These are phyloP conservation scores for Komagataella pseudopastoris DNA, from an alignment of 805 yeast species.

Conservation along the genomic window DNA sequence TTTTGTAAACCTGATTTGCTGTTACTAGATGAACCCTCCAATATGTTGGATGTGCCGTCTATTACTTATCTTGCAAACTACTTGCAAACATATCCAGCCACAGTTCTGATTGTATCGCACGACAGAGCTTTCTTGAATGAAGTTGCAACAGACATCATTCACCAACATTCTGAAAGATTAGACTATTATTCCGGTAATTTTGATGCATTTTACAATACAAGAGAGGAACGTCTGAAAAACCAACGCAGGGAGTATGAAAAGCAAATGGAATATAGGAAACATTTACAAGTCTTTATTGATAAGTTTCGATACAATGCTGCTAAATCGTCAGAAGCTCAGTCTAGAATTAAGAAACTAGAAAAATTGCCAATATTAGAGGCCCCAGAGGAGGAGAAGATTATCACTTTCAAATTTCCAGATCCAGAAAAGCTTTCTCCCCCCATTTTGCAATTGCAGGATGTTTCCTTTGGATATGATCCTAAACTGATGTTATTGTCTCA, in stretches of 20 bases:
- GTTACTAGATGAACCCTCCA: constrained; percentile 95
- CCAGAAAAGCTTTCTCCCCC: constrained; percentile 93
- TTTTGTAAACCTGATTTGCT: constrained; percentile 94
- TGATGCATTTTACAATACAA: constrained; percentile 82
- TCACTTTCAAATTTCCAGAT: constrained; percentile 87
- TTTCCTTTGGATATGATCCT: constrained; percentile 72
- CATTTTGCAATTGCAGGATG: constrained; percentile 75
- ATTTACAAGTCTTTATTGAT: constrained; percentile 89
- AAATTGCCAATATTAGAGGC: constrained; percentile 86
- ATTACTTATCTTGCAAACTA: constrained; percentile 87
- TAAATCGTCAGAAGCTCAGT: constrained; percentile 93
- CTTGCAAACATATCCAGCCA: constrained; percentile 79
- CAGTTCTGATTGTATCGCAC: constrained; percentile 93
- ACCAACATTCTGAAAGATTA: constrained; percentile 93
- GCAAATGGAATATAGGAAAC: constrained; percentile 92
- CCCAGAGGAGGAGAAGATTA: constrained; percentile 82
- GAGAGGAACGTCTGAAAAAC: constrained; percentile 90
- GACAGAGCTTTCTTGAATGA: constrained; percentile 95
- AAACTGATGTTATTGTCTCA: constrained; percentile 49
- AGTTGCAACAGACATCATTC: constrained; percentile 95
- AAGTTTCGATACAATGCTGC: constrained; percentile 97
- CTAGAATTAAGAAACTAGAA: constrained; percentile 92
- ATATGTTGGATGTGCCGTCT: constrained; percentile 99
- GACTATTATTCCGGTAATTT: constrained; percentile 94
- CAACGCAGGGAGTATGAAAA: constrained; percentile 92